Evolutionary conservation across 306 rosid species (phyloP).

Genomic region (Prunus kanzakura): DNA sequence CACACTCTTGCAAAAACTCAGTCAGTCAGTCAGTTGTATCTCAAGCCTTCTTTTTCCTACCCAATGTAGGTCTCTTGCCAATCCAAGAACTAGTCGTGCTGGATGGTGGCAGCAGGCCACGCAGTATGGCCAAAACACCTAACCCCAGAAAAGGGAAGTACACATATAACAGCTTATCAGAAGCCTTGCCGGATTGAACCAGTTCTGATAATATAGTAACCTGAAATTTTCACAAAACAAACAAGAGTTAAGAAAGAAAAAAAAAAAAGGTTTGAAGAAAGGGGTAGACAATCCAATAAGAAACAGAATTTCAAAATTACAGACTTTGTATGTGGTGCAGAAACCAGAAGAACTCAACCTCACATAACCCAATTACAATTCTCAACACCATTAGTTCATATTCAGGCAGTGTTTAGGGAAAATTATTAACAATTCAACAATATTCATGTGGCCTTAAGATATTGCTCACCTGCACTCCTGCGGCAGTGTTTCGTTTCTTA

Average conservation of each 20-base stretch:
- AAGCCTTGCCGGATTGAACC: slow-evolving; percentile 53
- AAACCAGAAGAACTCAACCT: background rate
- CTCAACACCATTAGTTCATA: background rate
- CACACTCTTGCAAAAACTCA: background rate
- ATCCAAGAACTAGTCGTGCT: slow-evolving; percentile 23
- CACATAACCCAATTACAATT: background rate
- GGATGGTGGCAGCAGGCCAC: slow-evolving; percentile 54
- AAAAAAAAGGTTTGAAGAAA: background rate
- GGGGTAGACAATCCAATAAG: background rate
- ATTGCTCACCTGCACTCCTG: background rate
- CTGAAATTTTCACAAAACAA: slow-evolving; percentile 41
- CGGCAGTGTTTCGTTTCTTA: background rate
- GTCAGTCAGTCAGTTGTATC: background rate
- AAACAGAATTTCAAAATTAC: background rate
- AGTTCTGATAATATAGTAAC: slow-evolving; percentile 56
- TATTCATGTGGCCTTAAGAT: background rate
- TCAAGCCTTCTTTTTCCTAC: slow-evolving; percentile 60
- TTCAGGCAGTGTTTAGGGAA: background rate
- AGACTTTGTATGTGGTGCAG: background rate
- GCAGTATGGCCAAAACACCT: slow-evolving; percentile 47
- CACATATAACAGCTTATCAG: slow-evolving; percentile 44
- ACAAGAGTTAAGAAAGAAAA: background rate
- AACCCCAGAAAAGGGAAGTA: slow-evolving; percentile 62
- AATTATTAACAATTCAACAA: too few species aligned
- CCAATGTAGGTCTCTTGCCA: slow-evolving; percentile 34